Percentiles rank a stretch among this genome's conserved stretches.
These are phyloP conservation scores for Aleurites moluccanus DNA, from an alignment of 441 rosid genomes.

Conservation along the genomic window DNA sequence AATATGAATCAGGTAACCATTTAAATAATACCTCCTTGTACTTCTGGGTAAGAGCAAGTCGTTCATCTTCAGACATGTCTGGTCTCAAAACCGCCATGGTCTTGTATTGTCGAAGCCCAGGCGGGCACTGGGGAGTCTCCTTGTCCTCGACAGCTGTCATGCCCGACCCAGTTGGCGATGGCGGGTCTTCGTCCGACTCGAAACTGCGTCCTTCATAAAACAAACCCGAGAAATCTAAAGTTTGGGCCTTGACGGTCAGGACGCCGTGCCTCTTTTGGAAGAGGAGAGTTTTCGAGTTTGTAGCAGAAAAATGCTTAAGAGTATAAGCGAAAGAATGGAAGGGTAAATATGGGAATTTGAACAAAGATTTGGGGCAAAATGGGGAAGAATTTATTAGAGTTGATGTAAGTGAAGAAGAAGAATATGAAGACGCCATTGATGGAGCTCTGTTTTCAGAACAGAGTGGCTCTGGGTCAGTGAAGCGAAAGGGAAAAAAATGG, in stretches of 20 bases:
- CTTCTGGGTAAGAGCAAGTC: slow-evolving; percentile 78
- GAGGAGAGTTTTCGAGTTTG: slow-evolving; percentile 29
- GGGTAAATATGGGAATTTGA: slow-evolving; percentile 35
- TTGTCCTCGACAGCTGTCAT: slow-evolving; percentile 65
- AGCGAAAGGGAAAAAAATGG: neutral
- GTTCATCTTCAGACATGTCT: slow-evolving; percentile 87
- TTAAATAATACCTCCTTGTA: slow-evolving; percentile 69
- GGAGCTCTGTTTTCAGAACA: slow-evolving; percentile 20
- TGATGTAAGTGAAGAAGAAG: slow-evolving; percentile 33
- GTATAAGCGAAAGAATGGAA: slow-evolving; percentile 43
- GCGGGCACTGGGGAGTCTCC: slow-evolving; percentile 81
- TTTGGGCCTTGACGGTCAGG: slow-evolving; percentile 49
- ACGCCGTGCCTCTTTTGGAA: slow-evolving; percentile 23
- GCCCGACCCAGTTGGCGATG: slow-evolving; percentile 44
- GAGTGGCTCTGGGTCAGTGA: neutral
- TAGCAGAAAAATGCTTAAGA: slow-evolving; percentile 34
- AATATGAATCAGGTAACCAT: neutral
- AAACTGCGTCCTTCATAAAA: slow-evolving; percentile 73
- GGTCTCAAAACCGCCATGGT: slow-evolving; percentile 83
- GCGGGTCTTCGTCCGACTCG: slow-evolving; percentile 70
- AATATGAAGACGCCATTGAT: slow-evolving; percentile 27
- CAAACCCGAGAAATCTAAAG: slow-evolving; percentile 71
- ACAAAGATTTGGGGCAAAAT: slow-evolving; percentile 33
- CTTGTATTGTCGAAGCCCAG: slow-evolving; percentile 78
- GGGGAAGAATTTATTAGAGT: slow-evolving; percentile 33